A percentile compares a stretch with the other conserved stretches of the same genome.
phyloP scores from a whole-genome alignment of 305 asterid genomes.

The Andrographis paniculata region DNA sequence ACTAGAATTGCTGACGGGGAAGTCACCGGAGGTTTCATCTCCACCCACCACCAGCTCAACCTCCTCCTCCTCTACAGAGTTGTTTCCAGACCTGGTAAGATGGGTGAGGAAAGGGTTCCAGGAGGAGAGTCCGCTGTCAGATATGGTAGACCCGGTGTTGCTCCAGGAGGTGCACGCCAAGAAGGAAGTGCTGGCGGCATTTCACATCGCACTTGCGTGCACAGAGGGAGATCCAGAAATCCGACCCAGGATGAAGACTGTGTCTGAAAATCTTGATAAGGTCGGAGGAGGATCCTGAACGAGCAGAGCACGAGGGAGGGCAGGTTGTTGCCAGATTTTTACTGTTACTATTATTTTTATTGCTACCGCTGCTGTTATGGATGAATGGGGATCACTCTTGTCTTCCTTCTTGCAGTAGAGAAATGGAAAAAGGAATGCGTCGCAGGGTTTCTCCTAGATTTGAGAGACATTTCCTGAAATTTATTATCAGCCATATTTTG shows the following conservation, averaged over 20 bases:
- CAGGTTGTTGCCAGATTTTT: not conserved
- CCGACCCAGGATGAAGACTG: constrained; percentile 83
- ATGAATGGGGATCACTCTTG: too few relatives aligned
- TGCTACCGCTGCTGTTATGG: too few relatives aligned
- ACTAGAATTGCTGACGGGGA: constrained; percentile 79
- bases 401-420: too few relatives aligned
- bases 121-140: constrained; percentile 67
- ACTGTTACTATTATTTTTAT: not conserved
- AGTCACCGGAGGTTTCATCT: constrained; percentile 68
- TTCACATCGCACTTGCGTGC: constrained; percentile 75
- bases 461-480: too few relatives aligned
- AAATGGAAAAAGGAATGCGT: too few relatives aligned
- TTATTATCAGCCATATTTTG: too few relatives aligned
- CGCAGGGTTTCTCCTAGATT: too few relatives aligned
- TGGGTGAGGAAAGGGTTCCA: constrained; percentile 94
- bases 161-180: constrained; percentile 76
- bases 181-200: constrained; percentile 73
- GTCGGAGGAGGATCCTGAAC: constrained; percentile 45
- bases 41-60: too few relatives aligned
- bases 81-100: constrained; percentile 58
- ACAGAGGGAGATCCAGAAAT: constrained; percentile 82
- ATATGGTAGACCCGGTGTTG: constrained; percentile 79
- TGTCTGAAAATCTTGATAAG: constrained; percentile 77
- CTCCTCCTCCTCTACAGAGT: constrained; percentile 65
- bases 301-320: not conserved